Conservation (phyloP, 192 early-diverging fungal species). For the Linderina pennispora region DNA sequence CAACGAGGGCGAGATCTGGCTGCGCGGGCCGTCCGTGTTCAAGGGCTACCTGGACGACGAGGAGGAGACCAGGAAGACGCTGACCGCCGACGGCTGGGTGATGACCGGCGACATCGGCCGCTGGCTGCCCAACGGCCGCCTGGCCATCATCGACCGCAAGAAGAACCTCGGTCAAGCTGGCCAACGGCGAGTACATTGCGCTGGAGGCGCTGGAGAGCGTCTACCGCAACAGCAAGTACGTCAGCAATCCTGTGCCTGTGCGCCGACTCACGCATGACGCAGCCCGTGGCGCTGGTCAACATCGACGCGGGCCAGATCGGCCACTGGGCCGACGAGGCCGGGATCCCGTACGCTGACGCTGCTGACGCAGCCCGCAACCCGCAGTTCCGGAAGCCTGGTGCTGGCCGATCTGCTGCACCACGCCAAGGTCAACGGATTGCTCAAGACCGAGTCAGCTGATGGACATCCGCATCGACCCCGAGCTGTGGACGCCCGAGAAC, state of each 20-base stretch:
- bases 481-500: slow-evolving; percentile 91
- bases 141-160: slow-evolving; percentile 84
- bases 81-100: slow-evolving; percentile 80
- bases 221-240: slow-evolving; percentile 68
- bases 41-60: slow-evolving; percentile 75
- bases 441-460: slow-evolving; percentile 68
- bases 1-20: slow-evolving; percentile 74
- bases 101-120: slow-evolving; percentile 88
- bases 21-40: slow-evolving; percentile 77
- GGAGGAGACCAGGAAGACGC: slow-evolving; percentile 55
- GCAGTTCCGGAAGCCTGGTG: slow-evolving; percentile 2
- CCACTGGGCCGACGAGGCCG: slow-evolving; percentile 3
- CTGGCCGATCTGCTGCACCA: slow-evolving; percentile 21
- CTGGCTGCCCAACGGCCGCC: slow-evolving; percentile 68
- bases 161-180: slow-evolving; percentile 93
- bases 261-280: slow-evolving; percentile 62
- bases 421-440: slow-evolving; percentile 64
- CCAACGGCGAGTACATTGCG: slow-evolving; percentile 90
- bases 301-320: slow-evolving; percentile 28
- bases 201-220: slow-evolving; percentile 90
- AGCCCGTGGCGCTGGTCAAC: slow-evolving; percentile 75
- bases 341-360: not conserved
- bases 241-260: slow-evolving; percentile 76
- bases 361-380: not conserved
- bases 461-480: slow-evolving; percentile 58